phyloP scores from a whole-genome alignment of 78 protist genomes.

The Monocercomonoides exilis region DNA sequence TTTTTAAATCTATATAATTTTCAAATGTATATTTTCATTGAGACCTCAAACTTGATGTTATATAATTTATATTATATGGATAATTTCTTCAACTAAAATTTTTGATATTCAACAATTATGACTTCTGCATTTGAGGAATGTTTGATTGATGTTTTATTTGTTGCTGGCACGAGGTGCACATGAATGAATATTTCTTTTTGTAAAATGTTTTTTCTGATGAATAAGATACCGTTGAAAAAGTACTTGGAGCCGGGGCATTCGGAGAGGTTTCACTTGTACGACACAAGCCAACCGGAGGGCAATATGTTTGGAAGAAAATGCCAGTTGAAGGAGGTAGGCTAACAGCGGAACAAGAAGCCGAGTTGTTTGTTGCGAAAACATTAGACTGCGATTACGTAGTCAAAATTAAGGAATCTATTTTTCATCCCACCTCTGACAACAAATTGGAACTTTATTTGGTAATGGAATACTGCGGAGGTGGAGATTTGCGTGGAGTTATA shows the following conservation, averaged over 20 bases:
- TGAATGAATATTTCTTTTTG: too few relatives aligned
- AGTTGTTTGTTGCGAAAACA: not conserved
- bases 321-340: not conserved
- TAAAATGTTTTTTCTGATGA: too few relatives aligned
- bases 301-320: not conserved
- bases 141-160: too few relatives aligned
- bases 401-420: not conserved
- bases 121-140: too few relatives aligned
- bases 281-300: not conserved
- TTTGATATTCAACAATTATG: too few relatives aligned
- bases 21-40: too few relatives aligned
- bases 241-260: not conserved
- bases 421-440: not conserved
- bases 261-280: not conserved
- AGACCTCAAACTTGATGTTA: too few relatives aligned
- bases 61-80: too few relatives aligned
- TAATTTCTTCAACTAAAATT: too few relatives aligned
- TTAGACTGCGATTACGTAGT: not conserved
- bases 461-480: not conserved
- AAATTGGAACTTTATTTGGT: not conserved
- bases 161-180: too few relatives aligned
- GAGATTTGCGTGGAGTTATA: not conserved
- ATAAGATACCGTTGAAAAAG: too few relatives aligned
- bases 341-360: not conserved
- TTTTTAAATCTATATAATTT: too few relatives aligned